Base-by-base conservation (phyloP, 2,329 filamentous ascomycete species). In the Didymella pomorum region DNA sequence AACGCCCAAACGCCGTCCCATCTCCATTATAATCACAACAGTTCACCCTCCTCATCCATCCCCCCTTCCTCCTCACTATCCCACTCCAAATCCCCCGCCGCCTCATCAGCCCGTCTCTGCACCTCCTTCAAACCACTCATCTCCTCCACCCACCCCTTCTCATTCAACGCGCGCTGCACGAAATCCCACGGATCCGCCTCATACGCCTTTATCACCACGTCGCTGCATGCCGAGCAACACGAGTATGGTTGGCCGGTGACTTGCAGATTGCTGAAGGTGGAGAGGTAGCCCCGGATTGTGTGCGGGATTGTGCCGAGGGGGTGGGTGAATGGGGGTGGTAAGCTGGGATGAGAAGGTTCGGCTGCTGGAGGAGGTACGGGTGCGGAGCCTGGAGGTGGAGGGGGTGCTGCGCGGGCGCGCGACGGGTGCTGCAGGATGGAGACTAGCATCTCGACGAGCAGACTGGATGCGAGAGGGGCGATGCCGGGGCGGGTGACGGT, bases 401-500 rank as follows among this genome's bases (percentile, higher is more conserved):
- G 51, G 2, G 51, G 42, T 9, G 74, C 76, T 1, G 79, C 79
- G 25, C 74, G 76, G 5, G 74, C 76, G 58, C 75, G 74, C 9
- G 78, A 73, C 1, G 78, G 79, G 63, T 83, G 94, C 73, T 99
- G 95, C 10, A 97, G 81, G 33, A 97, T 80, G 58, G 91, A 96
- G 10, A 93, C 88, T 26, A 99, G 84, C 5, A 98, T 83, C 76
- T 99, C 95, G 46, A 98, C 94, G 6, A 97, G 84, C 31, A 96
- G 83, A 2, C 92, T 92, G 2, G 95, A 97, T 8, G 95, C 95
- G 56, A 97, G 95, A 10, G 93, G 89, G 14, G 95, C 94, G 33
- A 97, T 88, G 16, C 95, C 95, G 0, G 95, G 95, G 10, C 95
- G 87, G 2, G 95, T 99, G 20, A 99, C 95, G 0, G 95, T 99